Percentiles rank a stretch among this genome's conserved stretches.
phyloP scores from a whole-genome alignment of 2,329 filamentous ascomycete species.

The Cryphonectria naterciae region DNA sequence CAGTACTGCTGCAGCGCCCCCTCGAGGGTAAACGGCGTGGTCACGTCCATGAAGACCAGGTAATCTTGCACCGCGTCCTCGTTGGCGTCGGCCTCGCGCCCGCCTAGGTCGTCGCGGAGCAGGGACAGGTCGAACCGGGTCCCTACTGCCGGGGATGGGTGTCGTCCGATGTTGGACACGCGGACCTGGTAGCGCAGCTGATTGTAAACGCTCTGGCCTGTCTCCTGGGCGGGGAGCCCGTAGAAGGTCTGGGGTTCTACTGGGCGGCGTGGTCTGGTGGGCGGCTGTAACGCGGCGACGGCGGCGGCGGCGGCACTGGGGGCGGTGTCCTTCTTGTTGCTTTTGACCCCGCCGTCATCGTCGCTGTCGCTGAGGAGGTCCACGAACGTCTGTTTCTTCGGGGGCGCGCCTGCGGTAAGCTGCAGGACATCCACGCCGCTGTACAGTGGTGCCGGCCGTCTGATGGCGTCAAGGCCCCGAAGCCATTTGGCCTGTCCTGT shows the following conservation, averaged over 20 bases:
- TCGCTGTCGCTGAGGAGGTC: not conserved
- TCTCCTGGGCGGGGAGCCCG: not conserved
- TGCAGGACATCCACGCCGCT: not conserved
- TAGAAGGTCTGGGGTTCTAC: slow-evolving; percentile 12
- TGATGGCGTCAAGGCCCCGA: not conserved
- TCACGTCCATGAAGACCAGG: not conserved
- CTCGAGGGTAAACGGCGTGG: slow-evolving; percentile 12
- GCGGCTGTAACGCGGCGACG: not conserved
- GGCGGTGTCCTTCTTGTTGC: not conserved
- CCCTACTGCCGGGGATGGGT: slow-evolving; percentile 15
- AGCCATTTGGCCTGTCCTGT: not conserved
- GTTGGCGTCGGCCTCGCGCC: not conserved
- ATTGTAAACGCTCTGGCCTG: no score
- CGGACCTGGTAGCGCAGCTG: slow-evolving; percentile 18
- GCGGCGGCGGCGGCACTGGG: not conserved
- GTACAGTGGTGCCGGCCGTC: not conserved
- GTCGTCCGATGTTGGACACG: not conserved
- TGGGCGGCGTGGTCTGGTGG: no score
- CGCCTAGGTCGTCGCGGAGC: slow-evolving; percentile 21
- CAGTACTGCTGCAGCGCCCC: slow-evolving; percentile 24
- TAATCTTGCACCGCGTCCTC: not conserved
- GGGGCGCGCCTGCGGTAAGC: not conserved
- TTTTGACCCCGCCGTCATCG: not conserved
- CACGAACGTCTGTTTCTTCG: not conserved
- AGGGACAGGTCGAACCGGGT: slow-evolving; percentile 26